Conservation (phyloP, 2,329 filamentous ascomycete species). For the Aspergillus sp. region DNA sequence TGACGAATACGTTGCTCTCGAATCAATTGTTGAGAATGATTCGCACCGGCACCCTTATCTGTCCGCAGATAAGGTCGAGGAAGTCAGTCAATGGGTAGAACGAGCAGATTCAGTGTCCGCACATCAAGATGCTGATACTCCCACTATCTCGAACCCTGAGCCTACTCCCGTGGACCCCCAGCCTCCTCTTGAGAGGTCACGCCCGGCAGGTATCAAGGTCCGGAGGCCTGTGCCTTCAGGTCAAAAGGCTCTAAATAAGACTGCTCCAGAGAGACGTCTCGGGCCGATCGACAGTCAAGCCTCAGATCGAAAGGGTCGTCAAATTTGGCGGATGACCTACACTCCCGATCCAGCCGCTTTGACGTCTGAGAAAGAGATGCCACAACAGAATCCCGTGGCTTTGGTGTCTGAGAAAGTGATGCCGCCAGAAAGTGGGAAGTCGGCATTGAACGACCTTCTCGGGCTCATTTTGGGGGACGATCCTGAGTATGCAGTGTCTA, state of each 20-base stretch:
- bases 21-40: conserved; percentile 13
- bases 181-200: not conserved
- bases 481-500: not conserved
- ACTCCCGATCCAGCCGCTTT: conserved; percentile 19
- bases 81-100: conserved; percentile 30
- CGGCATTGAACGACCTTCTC: conserved; percentile 3
- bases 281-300: not conserved
- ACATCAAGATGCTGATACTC: not conserved
- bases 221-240: conserved; percentile 9
- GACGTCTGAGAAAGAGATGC: conserved; percentile 9
- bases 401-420: conserved; percentile 12
- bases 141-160: not conserved
- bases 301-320: conserved; percentile 8
- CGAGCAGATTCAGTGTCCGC: conserved; percentile 16
- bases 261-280: not conserved
- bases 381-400: not conserved
- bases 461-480: conserved; percentile 6
- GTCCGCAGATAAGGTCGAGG: conserved; percentile 25
- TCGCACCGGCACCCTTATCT: conserved; percentile 18
- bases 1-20: conserved; percentile 17
- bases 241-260: not conserved
- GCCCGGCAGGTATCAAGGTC: conserved; percentile 18
- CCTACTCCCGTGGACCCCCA: not conserved
- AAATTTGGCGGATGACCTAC: conserved; percentile 19
- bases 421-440: not conserved